Evolutionary conservation across 495 filamentous ascomycete genomes (phyloP).

Genomic region (Jackrogersella minutella): DNA sequence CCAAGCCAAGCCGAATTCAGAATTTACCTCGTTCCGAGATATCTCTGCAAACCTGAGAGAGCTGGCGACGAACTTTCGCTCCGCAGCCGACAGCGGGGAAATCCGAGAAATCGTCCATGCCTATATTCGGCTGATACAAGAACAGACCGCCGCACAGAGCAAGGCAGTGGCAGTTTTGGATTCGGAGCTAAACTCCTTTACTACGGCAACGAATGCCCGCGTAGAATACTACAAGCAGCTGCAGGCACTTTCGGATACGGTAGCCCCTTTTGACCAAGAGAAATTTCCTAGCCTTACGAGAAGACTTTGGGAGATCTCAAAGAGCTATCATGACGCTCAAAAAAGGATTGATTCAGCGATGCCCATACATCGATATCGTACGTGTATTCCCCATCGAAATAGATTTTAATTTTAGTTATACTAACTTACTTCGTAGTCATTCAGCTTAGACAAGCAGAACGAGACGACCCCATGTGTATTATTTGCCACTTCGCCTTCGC

Average conservation of each 20-base stretch:
- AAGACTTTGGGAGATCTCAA: slow-evolving; percentile 44
- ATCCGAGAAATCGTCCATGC: slow-evolving; percentile 64
- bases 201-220: slow-evolving; percentile 78
- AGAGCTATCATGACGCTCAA: slow-evolving; percentile 58
- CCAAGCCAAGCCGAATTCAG: slow-evolving; percentile 62
- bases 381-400: slow-evolving; percentile 56
- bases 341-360: slow-evolving; percentile 66
- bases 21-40: slow-evolving; percentile 66
- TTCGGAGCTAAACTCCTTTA: slow-evolving; percentile 79
- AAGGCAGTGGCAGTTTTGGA: slow-evolving; percentile 69
- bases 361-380: slow-evolving; percentile 76
- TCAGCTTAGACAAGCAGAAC: slow-evolving; percentile 61
- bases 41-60: slow-evolving; percentile 73
- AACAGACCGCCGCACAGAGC: slow-evolving; percentile 67
- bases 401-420: slow-evolving; percentile 15
- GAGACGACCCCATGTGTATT: slow-evolving; percentile 72
- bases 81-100: slow-evolving; percentile 66
- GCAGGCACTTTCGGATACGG: slow-evolving; percentile 86
- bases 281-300: slow-evolving; percentile 46
- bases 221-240: slow-evolving; percentile 89
- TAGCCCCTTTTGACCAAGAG: slow-evolving; percentile 70
- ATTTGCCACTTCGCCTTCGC: slow-evolving; percentile 81
- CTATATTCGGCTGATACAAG: slow-evolving; percentile 64
- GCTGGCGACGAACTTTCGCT: slow-evolving; percentile 67
- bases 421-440: slow-evolving; percentile 47